Evolutionary conservation across 495 filamentous ascomycete species (phyloP).

Genomic region (Saxophila tyrrhenica): DNA sequence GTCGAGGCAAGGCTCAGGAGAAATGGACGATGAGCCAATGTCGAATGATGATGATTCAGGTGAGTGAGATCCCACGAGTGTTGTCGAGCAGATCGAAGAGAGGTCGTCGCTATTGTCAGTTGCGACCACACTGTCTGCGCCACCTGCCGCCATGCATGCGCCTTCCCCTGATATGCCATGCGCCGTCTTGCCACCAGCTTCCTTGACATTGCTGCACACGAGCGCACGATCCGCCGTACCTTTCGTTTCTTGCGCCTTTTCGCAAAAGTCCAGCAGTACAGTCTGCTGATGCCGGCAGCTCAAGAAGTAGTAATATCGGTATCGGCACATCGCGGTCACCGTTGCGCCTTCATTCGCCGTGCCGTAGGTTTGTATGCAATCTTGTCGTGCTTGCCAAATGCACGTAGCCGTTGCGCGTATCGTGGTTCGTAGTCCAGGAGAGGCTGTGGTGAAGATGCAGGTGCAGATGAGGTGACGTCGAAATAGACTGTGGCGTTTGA

Average conservation of each 20-base stretch:
- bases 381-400: not conserved
- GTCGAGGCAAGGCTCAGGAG: not conserved
- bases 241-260: constrained; percentile 3
- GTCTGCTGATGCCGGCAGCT: constrained; percentile 19
- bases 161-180: not conserved
- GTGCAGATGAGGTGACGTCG: not conserved
- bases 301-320: constrained; percentile 16
- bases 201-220: not conserved
- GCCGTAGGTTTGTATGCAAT: not conserved
- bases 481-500: not conserved
- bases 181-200: not conserved
- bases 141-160: not conserved
- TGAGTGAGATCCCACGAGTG: not conserved
- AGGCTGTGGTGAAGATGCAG: not conserved
- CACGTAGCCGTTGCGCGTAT: too few relatives aligned
- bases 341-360: too few relatives aligned
- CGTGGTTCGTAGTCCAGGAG: too few relatives aligned
- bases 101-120: not conserved
- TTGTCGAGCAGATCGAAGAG: not conserved
- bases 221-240: not conserved
- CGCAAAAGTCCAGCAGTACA: constrained; percentile 11
- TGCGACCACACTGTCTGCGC: not conserved
- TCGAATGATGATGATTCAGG: not conserved
- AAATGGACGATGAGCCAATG: not conserved
- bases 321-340: constrained; percentile 17